Evolutionary conservation across 2,329 filamentous ascomycete genomes (phyloP).

Genomic region (Ophiostoma novo-ulmi): DNA sequence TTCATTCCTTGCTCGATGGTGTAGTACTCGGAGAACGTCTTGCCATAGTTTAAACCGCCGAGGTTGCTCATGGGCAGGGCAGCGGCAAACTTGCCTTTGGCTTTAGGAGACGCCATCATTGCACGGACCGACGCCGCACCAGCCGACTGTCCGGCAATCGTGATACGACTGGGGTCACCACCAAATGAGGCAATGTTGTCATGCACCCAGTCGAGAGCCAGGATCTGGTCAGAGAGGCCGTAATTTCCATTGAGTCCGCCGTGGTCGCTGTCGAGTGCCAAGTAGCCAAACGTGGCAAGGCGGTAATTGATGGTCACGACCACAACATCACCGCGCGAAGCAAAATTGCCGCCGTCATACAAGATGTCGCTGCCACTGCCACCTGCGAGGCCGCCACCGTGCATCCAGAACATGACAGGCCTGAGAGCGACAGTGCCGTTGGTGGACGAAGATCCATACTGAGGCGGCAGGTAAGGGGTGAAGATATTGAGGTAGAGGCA

Average conservation of each 20-base stretch:
- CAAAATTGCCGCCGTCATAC: slow-evolving; percentile 52
- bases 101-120: slow-evolving; percentile 45
- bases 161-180: slow-evolving; percentile 52
- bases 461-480: slow-evolving; percentile 38
- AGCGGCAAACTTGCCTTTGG: slow-evolving; percentile 43
- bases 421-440: slow-evolving; percentile 30
- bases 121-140: slow-evolving; percentile 50
- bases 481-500: slow-evolving; percentile 46
- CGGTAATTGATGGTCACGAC: slow-evolving; percentile 58
- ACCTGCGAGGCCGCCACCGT: slow-evolving; percentile 52
- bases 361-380: slow-evolving; percentile 40
- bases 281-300: slow-evolving; percentile 52
- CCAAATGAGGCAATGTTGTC: slow-evolving; percentile 52
- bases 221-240: slow-evolving; percentile 46
- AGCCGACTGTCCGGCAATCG: slow-evolving; percentile 52
- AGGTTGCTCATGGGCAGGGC: slow-evolving; percentile 43
- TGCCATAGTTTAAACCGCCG: slow-evolving; percentile 48
- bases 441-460: background rate
- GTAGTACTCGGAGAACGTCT: slow-evolving; percentile 54
- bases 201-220: slow-evolving; percentile 46
- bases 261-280: slow-evolving; percentile 43
- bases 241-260: slow-evolving; percentile 46
- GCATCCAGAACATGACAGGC: slow-evolving; percentile 40
- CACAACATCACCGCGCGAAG: slow-evolving; percentile 54
- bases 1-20: slow-evolving; percentile 50